Conservation (phyloP, 768 basidiomycete species). For the Suillus plorans region DNA sequence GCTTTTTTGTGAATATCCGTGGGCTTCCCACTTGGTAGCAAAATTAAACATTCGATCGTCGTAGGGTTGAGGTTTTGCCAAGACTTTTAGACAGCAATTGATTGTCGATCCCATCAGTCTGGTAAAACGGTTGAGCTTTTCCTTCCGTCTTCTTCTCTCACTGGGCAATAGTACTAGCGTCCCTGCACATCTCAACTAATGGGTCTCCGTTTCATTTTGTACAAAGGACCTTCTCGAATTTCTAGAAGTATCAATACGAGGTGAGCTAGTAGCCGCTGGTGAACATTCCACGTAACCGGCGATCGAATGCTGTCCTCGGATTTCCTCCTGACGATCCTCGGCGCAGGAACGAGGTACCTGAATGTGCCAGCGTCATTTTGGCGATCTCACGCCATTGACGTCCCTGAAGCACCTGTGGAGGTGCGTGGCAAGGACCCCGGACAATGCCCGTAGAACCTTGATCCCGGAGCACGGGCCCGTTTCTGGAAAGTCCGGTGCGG, state of each 20-base stretch:
- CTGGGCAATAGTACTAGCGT: neutral
- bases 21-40: neutral
- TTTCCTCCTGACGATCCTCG: slow-evolving; percentile 13
- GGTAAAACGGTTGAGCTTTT: slow-evolving; percentile 2
- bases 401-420: slow-evolving; percentile 20
- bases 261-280: neutral
- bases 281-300: slow-evolving; percentile 10
- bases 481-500: neutral
- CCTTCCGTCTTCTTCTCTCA: neutral
- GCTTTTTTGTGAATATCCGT: neutral
- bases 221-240: neutral
- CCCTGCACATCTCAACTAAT: slow-evolving; percentile 5
- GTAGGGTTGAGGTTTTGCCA: slow-evolving; percentile 8
- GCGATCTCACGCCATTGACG: slow-evolving; percentile 24
- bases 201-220: slow-evolving; percentile 7
- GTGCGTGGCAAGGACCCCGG: slow-evolving; percentile 1
- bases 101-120: neutral
- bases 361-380: slow-evolving; percentile 15
- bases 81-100: neutral
- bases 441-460: neutral
- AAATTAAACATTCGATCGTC: slow-evolving; percentile 6
- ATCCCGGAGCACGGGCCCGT: neutral
- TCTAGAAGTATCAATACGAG: slow-evolving; percentile 20
- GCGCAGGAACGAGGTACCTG: slow-evolving; percentile 31
- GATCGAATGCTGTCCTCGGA: slow-evolving; percentile 30